Conservation (phyloP, 768 basidiomycete species). For the Leucocoprinus leucothites region DNA sequence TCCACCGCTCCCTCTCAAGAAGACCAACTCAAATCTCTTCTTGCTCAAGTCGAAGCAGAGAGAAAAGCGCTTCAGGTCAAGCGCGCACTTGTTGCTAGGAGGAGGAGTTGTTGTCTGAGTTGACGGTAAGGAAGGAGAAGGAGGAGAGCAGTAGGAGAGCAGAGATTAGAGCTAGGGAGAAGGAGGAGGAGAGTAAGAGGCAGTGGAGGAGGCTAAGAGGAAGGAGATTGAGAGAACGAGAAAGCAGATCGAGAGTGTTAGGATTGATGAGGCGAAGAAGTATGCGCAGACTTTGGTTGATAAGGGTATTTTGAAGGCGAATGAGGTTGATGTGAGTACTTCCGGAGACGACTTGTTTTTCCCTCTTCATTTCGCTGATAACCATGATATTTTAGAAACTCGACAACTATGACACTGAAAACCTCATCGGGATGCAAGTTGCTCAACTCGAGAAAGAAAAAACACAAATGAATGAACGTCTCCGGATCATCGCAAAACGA, state of each 20-base stretch:
- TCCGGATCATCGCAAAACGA: conserved; percentile 82
- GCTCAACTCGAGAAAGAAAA: conserved; percentile 97
- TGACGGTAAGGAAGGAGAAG: conserved; percentile 82
- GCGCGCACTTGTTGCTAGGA: conserved; percentile 79
- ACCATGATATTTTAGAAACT: conserved; percentile 51
- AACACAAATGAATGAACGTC: conserved; percentile 75
- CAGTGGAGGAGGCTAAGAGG: conserved; percentile 61
- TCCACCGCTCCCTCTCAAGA: conserved; percentile 43
- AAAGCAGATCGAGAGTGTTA: conserved; percentile 77
- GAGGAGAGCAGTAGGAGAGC: conserved; percentile 81
- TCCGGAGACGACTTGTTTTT: conserved; percentile 1
- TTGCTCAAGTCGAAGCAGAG: conserved; percentile 67
- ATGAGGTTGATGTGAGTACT: conserved; percentile 61
- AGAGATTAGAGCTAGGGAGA: conserved; percentile 60
- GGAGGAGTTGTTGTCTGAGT: conserved; percentile 84
- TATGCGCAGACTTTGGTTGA: conserved; percentile 81
- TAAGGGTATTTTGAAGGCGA: conserved; percentile 63
- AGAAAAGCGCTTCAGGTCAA: conserved; percentile 74
- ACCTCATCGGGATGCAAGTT: conserved; percentile 86
- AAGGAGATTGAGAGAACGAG: conserved; percentile 61
- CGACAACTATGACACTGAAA: conserved; percentile 81
- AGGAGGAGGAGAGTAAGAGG: conserved; percentile 63
- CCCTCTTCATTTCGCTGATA: conserved; percentile 2
- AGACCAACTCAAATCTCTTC: conserved; percentile 58
- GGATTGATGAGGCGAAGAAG: conserved; percentile 82